Percentiles rank a stretch among this genome's conserved stretches.
Evolutionary conservation across 768 basidiomycete species (phyloP).

Genomic region (Tricholoma bakamatsutake): DNA sequence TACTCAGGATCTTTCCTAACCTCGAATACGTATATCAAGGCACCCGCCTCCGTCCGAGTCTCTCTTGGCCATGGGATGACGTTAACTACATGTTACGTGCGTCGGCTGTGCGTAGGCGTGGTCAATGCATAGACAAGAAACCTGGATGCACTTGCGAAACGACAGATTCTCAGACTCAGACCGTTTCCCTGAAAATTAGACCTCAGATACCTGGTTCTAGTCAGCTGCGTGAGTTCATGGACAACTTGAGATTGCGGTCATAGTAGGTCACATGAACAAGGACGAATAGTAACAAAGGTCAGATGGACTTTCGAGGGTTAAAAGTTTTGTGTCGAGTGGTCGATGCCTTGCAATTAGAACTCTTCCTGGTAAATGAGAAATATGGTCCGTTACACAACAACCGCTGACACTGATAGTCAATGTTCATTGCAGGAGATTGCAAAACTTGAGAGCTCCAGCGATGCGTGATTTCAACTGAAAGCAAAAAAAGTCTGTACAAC

Average conservation of each 20-base stretch:
- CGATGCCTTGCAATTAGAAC: too few species aligned
- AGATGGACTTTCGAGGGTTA: too few species aligned
- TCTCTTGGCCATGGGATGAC: neutral
- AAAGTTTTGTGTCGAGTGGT: too few species aligned
- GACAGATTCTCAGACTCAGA: neutral
- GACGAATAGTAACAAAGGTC: too few species aligned
- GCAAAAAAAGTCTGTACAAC: too few species aligned
- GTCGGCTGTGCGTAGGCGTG: neutral
- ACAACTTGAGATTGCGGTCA: neutral
- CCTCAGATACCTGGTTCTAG: neutral
- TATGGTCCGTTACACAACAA: too few species aligned
- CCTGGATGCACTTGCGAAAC: neutral
- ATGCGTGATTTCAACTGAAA: too few species aligned
- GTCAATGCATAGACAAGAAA: neutral
- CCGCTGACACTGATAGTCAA: too few species aligned
- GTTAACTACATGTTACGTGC: neutral
- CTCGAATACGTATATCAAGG: neutral
- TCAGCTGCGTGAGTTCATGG: neutral
- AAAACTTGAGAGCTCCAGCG: too few species aligned
- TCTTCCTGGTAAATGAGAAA: too few species aligned
- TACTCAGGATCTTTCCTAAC: slow-evolving; percentile 1
- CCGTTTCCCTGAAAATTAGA: neutral
- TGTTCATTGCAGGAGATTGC: too few species aligned
- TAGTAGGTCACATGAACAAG: neutral
- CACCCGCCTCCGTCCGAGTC: neutral